Percentiles rank a stretch among this genome's conserved stretches.
phyloP scores from a whole-genome alignment of 257 asterid genomes.

The Gentiana dahurica region DNA sequence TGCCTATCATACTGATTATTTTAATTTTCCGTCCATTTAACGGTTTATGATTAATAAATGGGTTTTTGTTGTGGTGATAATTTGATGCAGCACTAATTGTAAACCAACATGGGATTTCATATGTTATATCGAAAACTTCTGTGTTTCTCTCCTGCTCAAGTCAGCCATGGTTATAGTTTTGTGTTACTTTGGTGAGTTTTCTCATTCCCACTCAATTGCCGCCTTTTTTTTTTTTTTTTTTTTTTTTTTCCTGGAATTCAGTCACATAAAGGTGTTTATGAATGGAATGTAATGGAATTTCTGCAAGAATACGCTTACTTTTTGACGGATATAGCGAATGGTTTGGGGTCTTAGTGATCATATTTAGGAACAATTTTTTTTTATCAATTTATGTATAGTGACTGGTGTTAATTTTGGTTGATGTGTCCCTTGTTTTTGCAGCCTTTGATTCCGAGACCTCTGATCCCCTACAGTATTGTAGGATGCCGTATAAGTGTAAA shows the following conservation, averaged over 20 bases:
- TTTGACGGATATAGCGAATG: background rate
- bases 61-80: no score
- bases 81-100: slow-evolving; percentile 39
- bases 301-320: background rate
- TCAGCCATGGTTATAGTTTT: slow-evolving; percentile 36
- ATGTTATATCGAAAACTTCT: slow-evolving; percentile 67
- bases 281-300: background rate
- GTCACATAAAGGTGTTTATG: background rate
- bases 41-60: background rate
- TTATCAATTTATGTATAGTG: no score
- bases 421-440: no score
- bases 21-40: background rate
- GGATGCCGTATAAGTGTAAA: no score
- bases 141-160: slow-evolving; percentile 51
- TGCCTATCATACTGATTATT: background rate
- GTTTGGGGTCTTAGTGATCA: no score
- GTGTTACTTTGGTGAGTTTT: slow-evolving; percentile 43
- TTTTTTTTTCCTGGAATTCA: background rate
- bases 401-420: no score
- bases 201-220: no score
- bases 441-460: no score
- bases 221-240: no score
- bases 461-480: no score
- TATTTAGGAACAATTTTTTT: no score
- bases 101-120: slow-evolving; percentile 56